phyloP scores from a whole-genome alignment of 352 stramenopile species.

The Globisporangium emineosum region DNA sequence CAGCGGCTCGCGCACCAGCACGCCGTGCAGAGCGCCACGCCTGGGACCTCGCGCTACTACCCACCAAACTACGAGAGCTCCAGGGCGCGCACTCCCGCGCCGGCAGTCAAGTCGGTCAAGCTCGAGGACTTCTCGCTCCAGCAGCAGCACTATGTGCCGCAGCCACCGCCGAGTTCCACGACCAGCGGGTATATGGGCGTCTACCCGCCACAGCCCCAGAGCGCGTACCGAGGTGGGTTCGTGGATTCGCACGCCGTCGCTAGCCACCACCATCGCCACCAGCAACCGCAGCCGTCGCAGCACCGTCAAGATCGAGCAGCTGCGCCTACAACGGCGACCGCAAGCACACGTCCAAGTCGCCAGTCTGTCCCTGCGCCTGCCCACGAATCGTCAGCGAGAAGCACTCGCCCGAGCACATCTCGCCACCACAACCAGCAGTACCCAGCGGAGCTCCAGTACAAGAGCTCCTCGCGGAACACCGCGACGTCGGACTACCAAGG shows the following conservation, averaged over 20 bases:
- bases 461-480: conserved; percentile 31
- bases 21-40: conserved; percentile 17
- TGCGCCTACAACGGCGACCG: conserved; percentile 5
- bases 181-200: conserved; percentile 22
- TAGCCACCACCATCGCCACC: conserved; percentile 7
- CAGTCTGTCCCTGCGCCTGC: conserved; percentile 21
- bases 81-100: conserved; percentile 6
- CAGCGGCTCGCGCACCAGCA: conserved; percentile 41
- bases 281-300: conserved; percentile 12
- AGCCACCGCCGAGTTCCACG: conserved; percentile 15
- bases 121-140: conserved; percentile 31
- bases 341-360: conserved; percentile 12
- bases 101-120: conserved; percentile 35
- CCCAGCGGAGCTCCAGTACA: conserved; percentile 32
- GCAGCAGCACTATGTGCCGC: conserved; percentile 16
- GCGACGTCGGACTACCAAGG: conserved; percentile 26
- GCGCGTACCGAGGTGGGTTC: not conserved
- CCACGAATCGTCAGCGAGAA: conserved; percentile 6
- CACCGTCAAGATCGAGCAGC: conserved; percentile 10
- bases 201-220: conserved; percentile 12
- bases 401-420: conserved; percentile 14
- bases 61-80: conserved; percentile 27
- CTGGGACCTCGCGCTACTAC: conserved; percentile 33
- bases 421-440: conserved; percentile 19
- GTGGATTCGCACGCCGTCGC: not conserved